These are phyloP conservation scores for Ustilago shanxiensis DNA, from an alignment of 1,284 basidiomycete species.

Conservation along the genomic window DNA sequence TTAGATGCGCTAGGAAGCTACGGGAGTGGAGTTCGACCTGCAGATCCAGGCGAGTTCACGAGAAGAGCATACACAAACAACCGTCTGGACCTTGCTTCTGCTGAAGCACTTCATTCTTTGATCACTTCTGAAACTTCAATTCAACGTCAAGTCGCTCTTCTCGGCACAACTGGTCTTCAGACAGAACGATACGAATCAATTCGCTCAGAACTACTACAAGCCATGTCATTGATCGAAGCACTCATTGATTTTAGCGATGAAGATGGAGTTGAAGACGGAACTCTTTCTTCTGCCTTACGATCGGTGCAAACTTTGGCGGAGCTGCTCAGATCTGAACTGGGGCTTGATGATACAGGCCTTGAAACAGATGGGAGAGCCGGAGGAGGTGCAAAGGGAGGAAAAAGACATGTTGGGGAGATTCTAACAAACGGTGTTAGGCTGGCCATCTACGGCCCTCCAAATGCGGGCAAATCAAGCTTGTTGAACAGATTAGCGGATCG, in stretches of 20 bases:
- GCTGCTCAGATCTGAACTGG: slow-evolving; percentile 23
- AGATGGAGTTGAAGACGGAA: slow-evolving; percentile 84
- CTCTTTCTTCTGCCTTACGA: slow-evolving; percentile 72
- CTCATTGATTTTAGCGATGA: slow-evolving; percentile 91
- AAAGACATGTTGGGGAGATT: slow-evolving; percentile 78
- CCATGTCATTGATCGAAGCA: slow-evolving; percentile 83
- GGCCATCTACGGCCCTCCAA: slow-evolving; percentile 88
- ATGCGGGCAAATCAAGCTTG: slow-evolving; percentile 87
- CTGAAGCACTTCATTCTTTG: slow-evolving; percentile 84
- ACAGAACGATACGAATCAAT: slow-evolving; percentile 76
- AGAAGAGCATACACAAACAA: slow-evolving; percentile 83
- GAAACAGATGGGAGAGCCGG: neutral
- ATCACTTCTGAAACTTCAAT: slow-evolving; percentile 86
- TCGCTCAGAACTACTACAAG: slow-evolving; percentile 77
- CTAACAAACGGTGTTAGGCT: slow-evolving; percentile 83
- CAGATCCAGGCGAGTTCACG: slow-evolving; percentile 88
- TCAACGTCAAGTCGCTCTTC: slow-evolving; percentile 81
- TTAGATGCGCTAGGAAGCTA: slow-evolving; percentile 75
- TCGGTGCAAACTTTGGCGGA: slow-evolving; percentile 10
- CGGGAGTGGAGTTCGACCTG: slow-evolving; percentile 75
- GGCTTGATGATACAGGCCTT: neutral
- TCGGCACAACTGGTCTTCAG: slow-evolving; percentile 75
- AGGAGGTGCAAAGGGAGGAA: neutral
- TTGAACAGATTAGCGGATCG: slow-evolving; percentile 85
- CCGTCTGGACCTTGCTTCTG: slow-evolving; percentile 83